A percentile compares a stretch with the other conserved stretches of the same genome.
phyloP scores from a whole-genome alignment of 2,329 filamentous ascomycete species.

The Botryosphaeria dothidea region DNA sequence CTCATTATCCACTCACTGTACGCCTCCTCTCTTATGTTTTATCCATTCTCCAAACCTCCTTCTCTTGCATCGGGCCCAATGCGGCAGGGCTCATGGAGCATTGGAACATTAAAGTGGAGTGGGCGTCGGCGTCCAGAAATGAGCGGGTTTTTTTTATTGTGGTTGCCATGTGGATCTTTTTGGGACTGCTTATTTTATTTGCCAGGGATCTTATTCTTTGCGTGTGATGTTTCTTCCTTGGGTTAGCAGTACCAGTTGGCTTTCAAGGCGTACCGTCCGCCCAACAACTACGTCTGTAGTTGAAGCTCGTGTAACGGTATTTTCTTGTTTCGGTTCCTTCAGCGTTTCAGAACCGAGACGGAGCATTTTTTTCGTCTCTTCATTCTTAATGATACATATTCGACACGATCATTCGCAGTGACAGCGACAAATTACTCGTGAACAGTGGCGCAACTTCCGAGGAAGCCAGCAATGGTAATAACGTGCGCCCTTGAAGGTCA shows the following conservation, averaged over 20 bases:
- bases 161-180: not conserved
- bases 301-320: conserved; percentile 7
- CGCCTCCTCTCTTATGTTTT: conserved; percentile 15
- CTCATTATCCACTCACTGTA: conserved; percentile 4
- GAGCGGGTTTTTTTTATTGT: conserved; percentile 7
- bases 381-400: conserved; percentile 17
- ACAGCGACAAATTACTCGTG: not conserved
- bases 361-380: not conserved
- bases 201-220: not conserved
- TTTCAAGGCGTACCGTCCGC: not conserved
- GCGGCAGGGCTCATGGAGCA: conserved; percentile 12
- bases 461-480: not conserved
- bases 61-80: conserved; percentile 7
- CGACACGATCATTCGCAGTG: not conserved
- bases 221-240: conserved; percentile 2
- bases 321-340: not conserved
- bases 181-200: not conserved
- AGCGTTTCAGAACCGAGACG: not conserved
- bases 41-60: conserved; percentile 12
- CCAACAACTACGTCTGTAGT: not conserved
- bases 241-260: conserved; percentile 5
- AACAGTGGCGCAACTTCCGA: not conserved
- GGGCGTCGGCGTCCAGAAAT: conserved; percentile 14
- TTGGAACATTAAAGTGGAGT: conserved; percentile 17
- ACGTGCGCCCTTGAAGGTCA: conserved; percentile 34